These are phyloP conservation scores for Pythium coloratum DNA, from an alignment of 352 stramenopile genomes.

Conservation along the genomic window DNA sequence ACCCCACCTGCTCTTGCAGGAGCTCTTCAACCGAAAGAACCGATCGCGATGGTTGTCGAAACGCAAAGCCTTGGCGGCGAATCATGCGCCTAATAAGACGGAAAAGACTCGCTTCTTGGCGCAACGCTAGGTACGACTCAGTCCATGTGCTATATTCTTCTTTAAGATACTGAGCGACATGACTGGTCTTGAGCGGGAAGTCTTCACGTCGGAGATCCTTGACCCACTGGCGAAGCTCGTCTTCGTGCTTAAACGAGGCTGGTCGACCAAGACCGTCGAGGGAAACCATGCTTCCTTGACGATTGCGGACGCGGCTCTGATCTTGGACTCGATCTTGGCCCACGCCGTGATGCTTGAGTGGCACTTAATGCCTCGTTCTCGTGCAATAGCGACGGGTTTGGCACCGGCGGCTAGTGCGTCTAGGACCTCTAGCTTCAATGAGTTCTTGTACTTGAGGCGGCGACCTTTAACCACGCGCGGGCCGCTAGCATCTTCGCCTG, in stretches of 20 bases:
- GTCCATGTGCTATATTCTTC: slow-evolving; percentile 23
- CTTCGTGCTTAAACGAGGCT: slow-evolving; percentile 14
- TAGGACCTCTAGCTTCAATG: not conserved
- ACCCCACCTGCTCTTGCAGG: slow-evolving; percentile 13
- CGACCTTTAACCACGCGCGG: not conserved
- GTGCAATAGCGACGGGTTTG: not conserved
- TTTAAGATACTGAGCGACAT: slow-evolving; percentile 23
- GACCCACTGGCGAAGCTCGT: slow-evolving; percentile 30
- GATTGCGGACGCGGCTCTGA: not conserved
- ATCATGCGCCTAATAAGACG: slow-evolving; percentile 19
- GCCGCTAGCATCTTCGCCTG: no score
- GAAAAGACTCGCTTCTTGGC: slow-evolving; percentile 17
- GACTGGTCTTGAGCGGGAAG: slow-evolving; percentile 23
- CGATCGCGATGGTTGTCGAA: slow-evolving; percentile 19
- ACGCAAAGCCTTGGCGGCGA: slow-evolving; percentile 21
- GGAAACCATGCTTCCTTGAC: slow-evolving; percentile 2
- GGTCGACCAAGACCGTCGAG: slow-evolving; percentile 9
- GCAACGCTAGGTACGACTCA: slow-evolving; percentile 13
- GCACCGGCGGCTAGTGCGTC: not conserved
- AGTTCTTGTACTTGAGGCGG: not conserved
- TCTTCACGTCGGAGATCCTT: slow-evolving; percentile 27
- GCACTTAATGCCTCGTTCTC: not conserved
- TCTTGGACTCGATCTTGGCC: not conserved
- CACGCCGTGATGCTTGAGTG: not conserved
- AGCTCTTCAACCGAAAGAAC: slow-evolving; percentile 22